Evolutionary conservation across 2,329 filamentous ascomycete genomes (phyloP), one percentile per base, ranked within the genome.

Genomic region (Phaeosphaeriaceae sp.): DNA sequence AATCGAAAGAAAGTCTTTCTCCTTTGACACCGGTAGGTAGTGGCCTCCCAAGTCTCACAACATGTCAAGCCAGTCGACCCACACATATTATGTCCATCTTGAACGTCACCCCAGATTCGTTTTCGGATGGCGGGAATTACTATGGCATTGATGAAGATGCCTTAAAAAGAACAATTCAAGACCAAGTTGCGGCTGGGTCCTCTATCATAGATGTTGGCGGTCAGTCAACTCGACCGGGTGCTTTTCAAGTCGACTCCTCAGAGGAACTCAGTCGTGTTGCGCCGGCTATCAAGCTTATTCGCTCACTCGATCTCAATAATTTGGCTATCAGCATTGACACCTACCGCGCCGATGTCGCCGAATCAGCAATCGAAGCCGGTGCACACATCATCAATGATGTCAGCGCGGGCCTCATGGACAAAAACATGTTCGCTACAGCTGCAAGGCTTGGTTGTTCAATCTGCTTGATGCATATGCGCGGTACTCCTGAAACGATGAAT

Each of bases 351-450:
- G 77, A 79, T 1, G 93, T 99, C 1, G 94, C 93, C 2, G 83
- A 87, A 62, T 84, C 84, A 16, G 90, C 91, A 15, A 81, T 94
- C 48, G 76, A 79, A 20, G 89, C 87, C 4, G 94, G 94, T 42
- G 93, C 92, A 6, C 87, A 97, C 70, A 89, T 99, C 55, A 85
- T 99, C 76, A 99, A 99, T 75, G 94, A 99, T 72, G 87, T 99
- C 29, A 95, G 91, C 0, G 91, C 88, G 1, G 94, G 94, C 3
- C 69, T 79, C 3, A 79, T 96, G 42, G 94, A 97, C 70, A 76
- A 83, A 0, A 81, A 82, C 0, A 97, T 99, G 92, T 83, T 99
- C 0, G 65, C 85, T 12, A 92, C 89, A 0, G 87, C 93, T 54
- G 93, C 90, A 0, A 79, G 82, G 4, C 81, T 94, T 0, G 87